phyloP scores from a whole-genome alignment of 345 rosid species.

The Moringa oleifera region DNA sequence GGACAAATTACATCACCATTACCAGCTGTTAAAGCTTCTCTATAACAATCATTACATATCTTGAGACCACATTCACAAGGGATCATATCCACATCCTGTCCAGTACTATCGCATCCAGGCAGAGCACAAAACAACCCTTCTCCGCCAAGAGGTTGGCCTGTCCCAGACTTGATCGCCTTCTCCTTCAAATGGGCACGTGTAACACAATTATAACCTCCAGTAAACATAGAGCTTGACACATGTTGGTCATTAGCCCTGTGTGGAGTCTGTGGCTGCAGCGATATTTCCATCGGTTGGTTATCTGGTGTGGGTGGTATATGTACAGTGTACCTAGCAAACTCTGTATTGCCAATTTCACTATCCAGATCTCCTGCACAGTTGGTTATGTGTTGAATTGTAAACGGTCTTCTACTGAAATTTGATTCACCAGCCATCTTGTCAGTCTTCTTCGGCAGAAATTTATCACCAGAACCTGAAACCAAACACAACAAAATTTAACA shows the following conservation, averaged over 20 bases:
- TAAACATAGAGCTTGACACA: conserved; percentile 40
- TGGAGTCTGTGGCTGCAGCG: conserved; percentile 11
- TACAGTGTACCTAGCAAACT: conserved; percentile 41
- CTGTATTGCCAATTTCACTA: conserved; percentile 38
- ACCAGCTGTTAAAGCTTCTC: conserved; percentile 22
- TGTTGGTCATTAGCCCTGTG: conserved; percentile 17
- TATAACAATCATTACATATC: conserved; percentile 45
- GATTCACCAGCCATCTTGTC: conserved; percentile 34
- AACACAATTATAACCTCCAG: conserved; percentile 31
- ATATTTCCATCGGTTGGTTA: conserved; percentile 32
- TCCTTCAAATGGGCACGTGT: conserved; percentile 36
- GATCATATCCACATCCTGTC: conserved; percentile 21
- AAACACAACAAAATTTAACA: neutral
- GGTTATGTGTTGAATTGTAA: conserved; percentile 35
- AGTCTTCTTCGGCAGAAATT: conserved; percentile 1
- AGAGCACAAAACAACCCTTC: conserved; percentile 29
- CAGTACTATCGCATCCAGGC: conserved; percentile 40
- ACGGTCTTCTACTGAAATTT: conserved; percentile 10
- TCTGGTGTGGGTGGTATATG: conserved; percentile 65
- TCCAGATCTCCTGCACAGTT: conserved; percentile 38
- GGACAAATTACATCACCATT: conserved; percentile 46
- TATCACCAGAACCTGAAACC: conserved; percentile 20
- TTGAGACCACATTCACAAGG: conserved; percentile 47
- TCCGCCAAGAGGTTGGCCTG: conserved; percentile 22
- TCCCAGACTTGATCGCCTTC: conserved; percentile 26